Evolutionary conservation across 768 basidiomycete genomes (phyloP).

Genomic region (Zangia roseola): DNA sequence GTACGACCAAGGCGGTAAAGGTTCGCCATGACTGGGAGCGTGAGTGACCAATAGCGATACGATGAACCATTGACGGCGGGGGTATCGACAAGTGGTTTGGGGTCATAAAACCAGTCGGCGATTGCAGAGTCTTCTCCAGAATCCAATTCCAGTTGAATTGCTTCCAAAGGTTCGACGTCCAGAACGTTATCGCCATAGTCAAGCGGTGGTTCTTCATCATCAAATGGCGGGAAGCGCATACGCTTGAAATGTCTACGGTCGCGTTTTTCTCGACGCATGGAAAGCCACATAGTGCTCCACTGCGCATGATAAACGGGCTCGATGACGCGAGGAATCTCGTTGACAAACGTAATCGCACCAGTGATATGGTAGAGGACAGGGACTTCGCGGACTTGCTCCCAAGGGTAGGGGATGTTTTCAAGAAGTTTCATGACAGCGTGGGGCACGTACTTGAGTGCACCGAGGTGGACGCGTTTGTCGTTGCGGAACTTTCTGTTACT

Average conservation of each 20-base stretch:
- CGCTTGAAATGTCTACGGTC: conserved; percentile 99
- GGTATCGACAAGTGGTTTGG: conserved; percentile 90
- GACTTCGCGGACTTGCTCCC: conserved; percentile 99
- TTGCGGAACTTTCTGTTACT: conserved; percentile 98
- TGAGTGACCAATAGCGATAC: conserved; percentile 90
- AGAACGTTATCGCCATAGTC: conserved; percentile 99
- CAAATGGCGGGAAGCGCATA: conserved; percentile 99
- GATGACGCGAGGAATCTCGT: conserved; percentile 94
- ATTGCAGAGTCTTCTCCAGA: conserved; percentile 89
- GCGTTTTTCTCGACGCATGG: conserved; percentile 97
- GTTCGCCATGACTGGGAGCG: conserved; percentile 95
- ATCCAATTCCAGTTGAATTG: conserved; percentile 95
- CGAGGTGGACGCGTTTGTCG: conserved; percentile 98
- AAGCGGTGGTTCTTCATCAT: conserved; percentile 97
- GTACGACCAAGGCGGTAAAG: conserved; percentile 94
- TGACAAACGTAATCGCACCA: conserved; percentile 99
- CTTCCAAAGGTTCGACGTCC: conserved; percentile 96
- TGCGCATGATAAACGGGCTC: conserved; percentile 99
- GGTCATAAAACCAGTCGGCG: conserved; percentile 98
- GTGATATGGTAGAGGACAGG: conserved; percentile 99
- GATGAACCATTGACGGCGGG: conserved; percentile 89
- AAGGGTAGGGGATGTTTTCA: conserved; percentile 96
- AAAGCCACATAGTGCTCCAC: conserved; percentile 99
- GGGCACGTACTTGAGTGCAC: conserved; percentile 97
- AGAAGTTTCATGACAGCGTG: conserved; percentile 99